Percentiles rank a stretch among this genome's conserved stretches.
These are phyloP conservation scores for Heliophila coronopifolia DNA, from an alignment of 441 rosid genomes.

Conservation along the genomic window DNA sequence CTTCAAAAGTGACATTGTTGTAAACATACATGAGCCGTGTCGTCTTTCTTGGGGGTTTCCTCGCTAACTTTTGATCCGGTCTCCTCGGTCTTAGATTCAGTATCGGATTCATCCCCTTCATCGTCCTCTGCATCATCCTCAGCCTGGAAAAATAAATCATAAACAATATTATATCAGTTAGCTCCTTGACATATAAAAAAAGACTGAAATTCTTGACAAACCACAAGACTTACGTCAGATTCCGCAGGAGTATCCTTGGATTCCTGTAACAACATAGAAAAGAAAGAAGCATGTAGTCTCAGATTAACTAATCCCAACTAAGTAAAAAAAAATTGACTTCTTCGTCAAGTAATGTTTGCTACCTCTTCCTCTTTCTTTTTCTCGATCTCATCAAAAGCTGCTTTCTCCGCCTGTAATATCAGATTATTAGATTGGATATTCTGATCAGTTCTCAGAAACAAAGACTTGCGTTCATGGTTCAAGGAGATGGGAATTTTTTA, in stretches of 20 bases:
- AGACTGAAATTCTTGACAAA: not conserved
- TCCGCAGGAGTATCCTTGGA: conserved; percentile 60
- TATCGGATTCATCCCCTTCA: conserved; percentile 41
- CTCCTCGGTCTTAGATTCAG: conserved; percentile 34
- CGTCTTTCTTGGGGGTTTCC: conserved; percentile 28
- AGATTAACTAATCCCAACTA: not conserved
- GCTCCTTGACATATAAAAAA: not conserved
- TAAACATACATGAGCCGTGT: conserved; percentile 46
- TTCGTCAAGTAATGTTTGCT: not conserved
- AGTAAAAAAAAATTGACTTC: not conserved
- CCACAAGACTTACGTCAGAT: conserved; percentile 52
- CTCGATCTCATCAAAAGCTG: conserved; percentile 85
- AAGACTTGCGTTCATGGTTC: not conserved
- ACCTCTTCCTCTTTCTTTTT: conserved; percentile 81
- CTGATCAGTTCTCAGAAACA: conserved; percentile 3
- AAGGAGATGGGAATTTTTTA: not conserved
- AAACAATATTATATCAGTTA: not conserved
- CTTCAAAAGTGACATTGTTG: not conserved
- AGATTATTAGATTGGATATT: conserved; percentile 7
- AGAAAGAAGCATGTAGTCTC: not conserved
- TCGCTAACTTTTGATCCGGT: conserved; percentile 24
- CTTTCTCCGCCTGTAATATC: conserved; percentile 71
- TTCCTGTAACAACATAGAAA: conserved; percentile 40
- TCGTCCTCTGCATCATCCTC: conserved; percentile 54
- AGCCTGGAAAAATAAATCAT: conserved; percentile 31